These are phyloP conservation scores for Hyaloscypha bicolor DNA, from an alignment of 495 filamentous ascomycete genomes.

Conservation along the genomic window DNA sequence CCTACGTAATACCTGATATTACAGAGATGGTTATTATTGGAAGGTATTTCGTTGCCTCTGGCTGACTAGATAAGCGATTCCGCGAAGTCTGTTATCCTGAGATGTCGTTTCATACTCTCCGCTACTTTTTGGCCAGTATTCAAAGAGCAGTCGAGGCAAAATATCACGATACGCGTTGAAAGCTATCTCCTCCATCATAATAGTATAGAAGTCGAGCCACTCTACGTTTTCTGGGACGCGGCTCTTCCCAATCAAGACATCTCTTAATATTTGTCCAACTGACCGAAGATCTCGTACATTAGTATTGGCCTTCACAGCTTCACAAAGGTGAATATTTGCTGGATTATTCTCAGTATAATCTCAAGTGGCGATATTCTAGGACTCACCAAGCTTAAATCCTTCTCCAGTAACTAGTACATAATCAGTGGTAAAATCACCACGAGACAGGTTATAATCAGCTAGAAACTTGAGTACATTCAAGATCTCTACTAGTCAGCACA, in stretches of 20 bases:
- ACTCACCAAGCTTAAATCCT: conserved; percentile 29
- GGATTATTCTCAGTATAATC: conserved; percentile 9
- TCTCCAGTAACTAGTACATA: conserved; percentile 24
- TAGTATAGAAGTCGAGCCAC: conserved; percentile 20
- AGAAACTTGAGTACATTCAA: conserved; percentile 21
- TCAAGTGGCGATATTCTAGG: neutral
- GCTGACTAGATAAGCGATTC: conserved; percentile 22
- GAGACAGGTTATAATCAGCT: conserved; percentile 16
- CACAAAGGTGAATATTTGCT: conserved; percentile 26
- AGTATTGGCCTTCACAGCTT: conserved; percentile 9
- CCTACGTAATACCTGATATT: too few species aligned
- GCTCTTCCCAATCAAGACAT: conserved; percentile 6
- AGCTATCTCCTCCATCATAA: conserved; percentile 17
- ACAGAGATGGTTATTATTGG: conserved; percentile 20
- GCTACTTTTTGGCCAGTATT: neutral
- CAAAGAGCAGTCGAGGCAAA: conserved; percentile 15
- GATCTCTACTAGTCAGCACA: conserved; percentile 15
- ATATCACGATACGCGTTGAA: conserved; percentile 20
- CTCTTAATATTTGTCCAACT: conserved; percentile 18
- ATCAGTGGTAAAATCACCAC: conserved; percentile 21
- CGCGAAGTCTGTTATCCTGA: conserved; percentile 25
- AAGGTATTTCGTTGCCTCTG: conserved; percentile 26
- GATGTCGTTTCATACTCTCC: conserved; percentile 26
- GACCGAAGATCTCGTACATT: conserved; percentile 20
- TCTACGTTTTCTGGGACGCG: conserved; percentile 15